phyloP scores from a whole-genome alignment of 2,329 filamentous ascomycete genomes.

The Botrytis byssoidea region DNA sequence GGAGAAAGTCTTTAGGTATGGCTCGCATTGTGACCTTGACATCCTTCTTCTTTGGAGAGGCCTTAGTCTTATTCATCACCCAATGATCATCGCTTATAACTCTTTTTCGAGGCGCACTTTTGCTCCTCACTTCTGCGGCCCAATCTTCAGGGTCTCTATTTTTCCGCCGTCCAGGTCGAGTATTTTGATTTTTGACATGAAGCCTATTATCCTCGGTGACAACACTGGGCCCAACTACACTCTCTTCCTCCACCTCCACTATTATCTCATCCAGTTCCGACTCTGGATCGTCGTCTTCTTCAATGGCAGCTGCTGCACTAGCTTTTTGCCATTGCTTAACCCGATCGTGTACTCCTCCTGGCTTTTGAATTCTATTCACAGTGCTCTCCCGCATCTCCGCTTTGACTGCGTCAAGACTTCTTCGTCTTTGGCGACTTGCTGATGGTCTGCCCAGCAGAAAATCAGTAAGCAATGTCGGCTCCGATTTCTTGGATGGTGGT shows the following conservation, averaged over 20 bases:
- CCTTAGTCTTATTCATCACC: slow-evolving; percentile 54
- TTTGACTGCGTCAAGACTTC: slow-evolving; percentile 59
- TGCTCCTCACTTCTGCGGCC: slow-evolving; percentile 28
- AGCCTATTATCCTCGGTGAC: slow-evolving; percentile 57
- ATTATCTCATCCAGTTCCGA: slow-evolving; percentile 62
- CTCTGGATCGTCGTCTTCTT: slow-evolving; percentile 48
- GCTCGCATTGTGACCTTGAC: slow-evolving; percentile 12
- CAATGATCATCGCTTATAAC: slow-evolving; percentile 94
- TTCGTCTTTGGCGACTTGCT: slow-evolving; percentile 54
- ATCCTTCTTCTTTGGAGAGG: slow-evolving; percentile 43
- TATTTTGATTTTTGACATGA: slow-evolving; percentile 42
- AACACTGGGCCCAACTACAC: slow-evolving; percentile 42
- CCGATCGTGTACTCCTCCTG: slow-evolving; percentile 70
- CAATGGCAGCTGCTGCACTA: slow-evolving; percentile 63
- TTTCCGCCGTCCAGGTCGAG: slow-evolving; percentile 27
- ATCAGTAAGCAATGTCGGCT: slow-evolving; percentile 54
- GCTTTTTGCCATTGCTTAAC: slow-evolving; percentile 83
- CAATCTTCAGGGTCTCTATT: slow-evolving; percentile 37
- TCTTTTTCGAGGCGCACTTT: slow-evolving; percentile 70
- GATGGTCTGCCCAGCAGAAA: slow-evolving; percentile 58
- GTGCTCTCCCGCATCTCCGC: slow-evolving; percentile 51
- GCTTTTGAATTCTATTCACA: slow-evolving; percentile 60
- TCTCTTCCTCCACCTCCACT: slow-evolving; percentile 57
- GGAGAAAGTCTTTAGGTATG: slow-evolving; percentile 59
- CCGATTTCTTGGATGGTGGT: slow-evolving; percentile 32